Percentiles rank a stretch among this genome's conserved stretches.
phyloP scores from a whole-genome alignment of 1,139 yeast species.

The Candida sp. region DNA sequence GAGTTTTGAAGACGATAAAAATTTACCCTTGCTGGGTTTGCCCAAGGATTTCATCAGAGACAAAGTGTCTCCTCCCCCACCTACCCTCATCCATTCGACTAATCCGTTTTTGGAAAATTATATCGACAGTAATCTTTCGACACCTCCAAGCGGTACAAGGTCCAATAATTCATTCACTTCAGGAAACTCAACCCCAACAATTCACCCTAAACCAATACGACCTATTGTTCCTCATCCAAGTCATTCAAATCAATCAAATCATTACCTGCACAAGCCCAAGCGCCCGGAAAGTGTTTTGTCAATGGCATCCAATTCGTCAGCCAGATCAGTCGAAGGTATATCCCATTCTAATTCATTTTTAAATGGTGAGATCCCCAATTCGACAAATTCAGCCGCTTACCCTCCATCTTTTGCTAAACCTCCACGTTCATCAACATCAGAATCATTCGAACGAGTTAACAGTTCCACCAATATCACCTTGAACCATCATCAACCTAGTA shows the following conservation, averaged over 20 bases:
- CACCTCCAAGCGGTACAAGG: slow-evolving; percentile 1
- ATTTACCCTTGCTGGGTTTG: slow-evolving; percentile 34
- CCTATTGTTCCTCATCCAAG: slow-evolving; percentile 8
- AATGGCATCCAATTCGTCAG: slow-evolving; percentile 37
- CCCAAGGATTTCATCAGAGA: slow-evolving; percentile 10
- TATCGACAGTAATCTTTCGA: neutral
- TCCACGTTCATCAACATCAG: neutral
- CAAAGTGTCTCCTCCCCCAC: neutral
- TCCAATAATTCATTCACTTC: neutral
- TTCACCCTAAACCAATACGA: slow-evolving; percentile 19
- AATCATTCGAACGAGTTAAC: neutral
- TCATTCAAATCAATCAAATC: slow-evolving; percentile 6
- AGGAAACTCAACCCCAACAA: neutral
- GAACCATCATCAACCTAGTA: neutral
- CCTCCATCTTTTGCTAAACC: slow-evolving; percentile 21
- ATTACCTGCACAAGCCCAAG: slow-evolving; percentile 28
- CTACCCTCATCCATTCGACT: neutral
- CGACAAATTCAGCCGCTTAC: slow-evolving; percentile 25
- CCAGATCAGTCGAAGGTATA: slow-evolving; percentile 13
- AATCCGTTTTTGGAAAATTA: neutral
- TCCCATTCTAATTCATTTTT: slow-evolving; percentile 8
- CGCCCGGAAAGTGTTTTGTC: slow-evolving; percentile 45
- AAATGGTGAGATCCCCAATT: slow-evolving; percentile 20
- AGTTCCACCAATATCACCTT: neutral
- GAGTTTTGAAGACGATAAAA: slow-evolving; percentile 35